Base-by-base conservation (phyloP, 2,329 filamentous ascomycete genomes). In the Aspergillus pseudoterreus region DNA sequence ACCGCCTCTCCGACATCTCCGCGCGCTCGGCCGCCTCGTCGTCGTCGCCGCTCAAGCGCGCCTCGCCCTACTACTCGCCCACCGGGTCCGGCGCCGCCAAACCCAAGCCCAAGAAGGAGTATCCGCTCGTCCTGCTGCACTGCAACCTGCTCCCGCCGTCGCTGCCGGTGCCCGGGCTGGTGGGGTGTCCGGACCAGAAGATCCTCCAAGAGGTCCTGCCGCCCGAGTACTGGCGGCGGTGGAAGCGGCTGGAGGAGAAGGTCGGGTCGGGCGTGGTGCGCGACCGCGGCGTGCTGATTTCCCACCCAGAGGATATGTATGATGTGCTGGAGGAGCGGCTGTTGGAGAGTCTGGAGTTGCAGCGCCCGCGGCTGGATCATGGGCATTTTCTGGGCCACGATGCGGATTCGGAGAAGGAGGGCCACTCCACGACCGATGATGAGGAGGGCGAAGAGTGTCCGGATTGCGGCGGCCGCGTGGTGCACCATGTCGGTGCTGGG, bases 321-420 rank as follows among this genome's bases (percentile, higher is more conserved):
- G 82, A 84, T 49, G 61, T 85, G 30, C 72, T 86, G 2, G 82
- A 85, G 63, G 83, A 86, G 60, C 71, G 82, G 35, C 68, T 86
- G 6, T 59, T 86, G 32, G 82, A 86, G 61, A 82, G 78, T 43
- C 59, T 86, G 48, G 82, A 84, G 53, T 67, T 86, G 17, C 76
- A 77, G 55, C 71, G 70, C 11, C 78, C 81, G 6, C 72, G 82
- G 3, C 71, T 82, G n/a, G 78, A 78, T 47, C 79, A 80, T 52
- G 82, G 82, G 1, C 83, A 86, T 61, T 85, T 82, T 49, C 67
- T 80, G 4, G 67, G 69, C 1, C 57, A 60, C 2, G 65, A 69
- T 21, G 51, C 55, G 4, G 60, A 61, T 6, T 51, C 59, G 4
- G 62, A 59, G 3, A 60, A 60, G 14, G 63, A 61, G 3, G 62